Percentiles rank a stretch among this genome's conserved stretches.
Conservation (phyloP, 2,329 filamentous ascomycete genomes). For the Ascochyta koolunga region DNA sequence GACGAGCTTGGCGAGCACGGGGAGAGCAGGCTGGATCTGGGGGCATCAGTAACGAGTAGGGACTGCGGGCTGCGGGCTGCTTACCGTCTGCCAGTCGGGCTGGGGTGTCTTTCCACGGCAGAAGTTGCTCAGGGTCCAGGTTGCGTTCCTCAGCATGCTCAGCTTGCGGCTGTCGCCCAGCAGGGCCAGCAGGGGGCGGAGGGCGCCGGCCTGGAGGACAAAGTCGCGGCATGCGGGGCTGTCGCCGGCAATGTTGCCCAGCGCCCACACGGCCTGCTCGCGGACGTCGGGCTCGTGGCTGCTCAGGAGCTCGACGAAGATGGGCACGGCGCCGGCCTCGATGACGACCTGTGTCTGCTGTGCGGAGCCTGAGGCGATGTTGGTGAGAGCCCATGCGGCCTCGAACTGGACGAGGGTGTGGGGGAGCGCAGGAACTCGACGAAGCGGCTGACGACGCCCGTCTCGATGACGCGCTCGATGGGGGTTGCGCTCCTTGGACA, state of each 20-base stretch:
- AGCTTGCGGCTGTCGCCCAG: constrained; percentile 97
- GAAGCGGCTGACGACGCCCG: constrained; percentile 94
- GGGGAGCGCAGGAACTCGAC: constrained; percentile 96
- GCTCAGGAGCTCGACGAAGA: constrained; percentile 93
- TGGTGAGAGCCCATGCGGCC: constrained; percentile 98
- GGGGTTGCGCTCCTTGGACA: constrained; percentile 99
- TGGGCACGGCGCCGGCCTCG: constrained; percentile 95
- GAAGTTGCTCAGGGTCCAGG: constrained; percentile 99
- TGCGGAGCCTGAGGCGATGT: constrained; percentile 97
- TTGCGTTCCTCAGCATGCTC: constrained; percentile 98
- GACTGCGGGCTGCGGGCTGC: no score
- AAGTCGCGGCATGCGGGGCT: constrained; percentile 98
- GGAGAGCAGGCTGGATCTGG: constrained; percentile 91
- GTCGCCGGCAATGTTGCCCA: constrained; percentile 98
- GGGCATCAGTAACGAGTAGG: constrained; percentile 19
- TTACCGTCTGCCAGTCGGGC: constrained; percentile 94
- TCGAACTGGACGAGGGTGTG: constrained; percentile 99
- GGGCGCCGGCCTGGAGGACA: constrained; percentile 86
- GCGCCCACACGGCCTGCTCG: constrained; percentile 97
- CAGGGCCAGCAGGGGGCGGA: constrained; percentile 86
- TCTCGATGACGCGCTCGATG: constrained; percentile 99
- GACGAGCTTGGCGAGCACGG: constrained; percentile 94
- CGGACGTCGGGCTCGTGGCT: constrained; percentile 97
- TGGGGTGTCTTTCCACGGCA: constrained; percentile 99
- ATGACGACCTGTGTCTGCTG: constrained; percentile 99